These are phyloP conservation scores for Groenewaldozyma sp. DNA, from an alignment of 1,139 yeast species.

Conservation along the genomic window DNA sequence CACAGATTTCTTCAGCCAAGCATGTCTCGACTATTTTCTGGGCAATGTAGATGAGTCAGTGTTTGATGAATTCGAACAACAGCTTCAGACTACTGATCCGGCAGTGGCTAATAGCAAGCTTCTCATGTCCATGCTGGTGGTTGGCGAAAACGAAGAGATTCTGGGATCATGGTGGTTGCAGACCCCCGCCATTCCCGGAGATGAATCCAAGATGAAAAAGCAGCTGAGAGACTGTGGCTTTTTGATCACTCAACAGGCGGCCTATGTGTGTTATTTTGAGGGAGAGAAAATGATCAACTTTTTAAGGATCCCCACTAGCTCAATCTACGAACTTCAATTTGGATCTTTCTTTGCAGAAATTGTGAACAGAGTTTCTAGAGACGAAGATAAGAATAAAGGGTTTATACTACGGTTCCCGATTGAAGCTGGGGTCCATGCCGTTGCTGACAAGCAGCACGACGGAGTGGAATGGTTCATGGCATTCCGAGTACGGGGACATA, in stretches of 20 bases:
- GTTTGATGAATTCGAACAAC: conserved; percentile 33
- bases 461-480: conserved; percentile 17
- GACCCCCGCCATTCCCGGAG: conserved; percentile 13
- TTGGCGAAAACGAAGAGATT: conserved; percentile 13
- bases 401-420: conserved; percentile 16
- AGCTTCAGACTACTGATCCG: conserved; percentile 29
- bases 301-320: conserved; percentile 12
- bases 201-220: conserved; percentile 5
- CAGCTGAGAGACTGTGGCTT: conserved; percentile 15
- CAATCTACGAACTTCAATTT: conserved; percentile 13
- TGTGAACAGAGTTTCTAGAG: conserved; percentile 23
- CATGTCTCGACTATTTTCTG: conserved; percentile 32
- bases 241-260: conserved; percentile 17
- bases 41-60: conserved; percentile 29
- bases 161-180: conserved; percentile 20
- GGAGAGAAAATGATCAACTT: conserved; percentile 18
- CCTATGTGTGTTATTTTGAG: conserved; percentile 20
- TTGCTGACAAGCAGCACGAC: background rate
- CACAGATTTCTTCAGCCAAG: conserved; percentile 36
- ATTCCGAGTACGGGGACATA: conserved; percentile 20
- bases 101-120: conserved; percentile 20
- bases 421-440: conserved; percentile 3
- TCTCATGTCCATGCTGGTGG: conserved; percentile 16
- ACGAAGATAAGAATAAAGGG: conserved; percentile 16
- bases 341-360: conserved; percentile 18